These are phyloP conservation scores for Talaromyces marneffei DNA, from an alignment of 2,329 filamentous ascomycete genomes.

Conservation along the genomic window DNA sequence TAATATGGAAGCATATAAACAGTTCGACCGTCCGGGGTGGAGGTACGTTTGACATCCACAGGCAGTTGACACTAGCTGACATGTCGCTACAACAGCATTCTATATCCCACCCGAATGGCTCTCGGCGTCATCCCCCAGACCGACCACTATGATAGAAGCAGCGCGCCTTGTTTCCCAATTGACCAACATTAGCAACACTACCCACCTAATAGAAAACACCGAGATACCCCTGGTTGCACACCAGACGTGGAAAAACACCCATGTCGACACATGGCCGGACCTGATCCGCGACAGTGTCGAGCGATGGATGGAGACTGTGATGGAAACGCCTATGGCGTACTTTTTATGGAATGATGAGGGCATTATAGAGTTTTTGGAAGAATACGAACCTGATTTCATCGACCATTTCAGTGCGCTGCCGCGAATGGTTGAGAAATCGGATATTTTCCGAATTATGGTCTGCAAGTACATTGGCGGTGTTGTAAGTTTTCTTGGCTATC, in stretches of 20 bases:
- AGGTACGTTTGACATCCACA: constrained; percentile 6
- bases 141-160: constrained; percentile 24
- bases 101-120: constrained; percentile 16
- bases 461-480: constrained; percentile 23
- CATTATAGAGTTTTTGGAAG: constrained; percentile 22
- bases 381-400: constrained; percentile 23
- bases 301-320: constrained; percentile 23
- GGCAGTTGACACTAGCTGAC: background rate
- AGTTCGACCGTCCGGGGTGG: constrained; percentile 9
- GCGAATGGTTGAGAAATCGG: constrained; percentile 26
- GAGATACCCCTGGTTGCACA: constrained; percentile 29
- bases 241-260: constrained; percentile 28
- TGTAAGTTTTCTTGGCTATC: constrained; percentile 1
- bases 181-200: constrained; percentile 12
- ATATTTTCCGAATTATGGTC: constrained; percentile 30
- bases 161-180: constrained; percentile 22
- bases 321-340: constrained; percentile 25
- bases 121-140: constrained; percentile 9
- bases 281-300: constrained; percentile 23
- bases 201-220: constrained; percentile 20
- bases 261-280: constrained; percentile 24
- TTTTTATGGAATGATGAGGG: constrained; percentile 32
- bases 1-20: constrained; percentile 14
- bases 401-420: constrained; percentile 20
- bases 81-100: constrained; percentile 9